Evolutionary conservation across 495 filamentous ascomycete species (phyloP), one percentile per base, ranked within the genome.

Genomic region (Trichoderma asperelloides): DNA sequence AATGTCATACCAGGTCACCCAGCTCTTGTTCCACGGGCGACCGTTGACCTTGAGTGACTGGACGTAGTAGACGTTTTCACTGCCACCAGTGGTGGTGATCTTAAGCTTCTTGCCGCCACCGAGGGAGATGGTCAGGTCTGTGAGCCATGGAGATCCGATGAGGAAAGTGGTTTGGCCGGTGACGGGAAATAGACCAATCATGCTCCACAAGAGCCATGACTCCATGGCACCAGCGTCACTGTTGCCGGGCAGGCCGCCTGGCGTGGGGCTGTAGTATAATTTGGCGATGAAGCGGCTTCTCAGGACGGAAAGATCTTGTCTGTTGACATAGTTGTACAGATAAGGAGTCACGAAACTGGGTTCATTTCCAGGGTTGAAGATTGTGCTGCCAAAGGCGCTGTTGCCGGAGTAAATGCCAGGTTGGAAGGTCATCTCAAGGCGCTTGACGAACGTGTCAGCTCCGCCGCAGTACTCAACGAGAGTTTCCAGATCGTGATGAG

Each of bases 151-250:
- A 13, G 84, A 85, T 0, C 78, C 83, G 67, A 90, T 74, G 25
- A 90, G 79, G 71, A 90, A 90, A 3, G 84, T 86, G 0, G 87
- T 85, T 71, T 88, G 85, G 1, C 84, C 86, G 8, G 83, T 86
- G 25, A 90, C 78, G 0, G 87, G 88, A 71, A 88, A 90, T 18
- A 90, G 81, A 0, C 88, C 88, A n/a, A 90, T 78, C 78, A 89
- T 87, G 65, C 85, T 86, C 87, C 86, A 90, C 27, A 90, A 70
- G 16, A 89, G 76, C 84, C 86, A 90, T 16, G 80, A 82, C 72
- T 90, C 86, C 86, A 90, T 89, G 11, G 88, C 87, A 21, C 87
- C 88, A 1, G 87, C 88, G 69, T 90, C 87, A 62, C 81, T 86
- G 73, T 90, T 90, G 0, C 88, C 87, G 1, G 88, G 88, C 1